These are phyloP conservation scores for Kondoa malvinella DNA, from an alignment of 768 basidiomycete genomes.

Conservation along the genomic window DNA sequence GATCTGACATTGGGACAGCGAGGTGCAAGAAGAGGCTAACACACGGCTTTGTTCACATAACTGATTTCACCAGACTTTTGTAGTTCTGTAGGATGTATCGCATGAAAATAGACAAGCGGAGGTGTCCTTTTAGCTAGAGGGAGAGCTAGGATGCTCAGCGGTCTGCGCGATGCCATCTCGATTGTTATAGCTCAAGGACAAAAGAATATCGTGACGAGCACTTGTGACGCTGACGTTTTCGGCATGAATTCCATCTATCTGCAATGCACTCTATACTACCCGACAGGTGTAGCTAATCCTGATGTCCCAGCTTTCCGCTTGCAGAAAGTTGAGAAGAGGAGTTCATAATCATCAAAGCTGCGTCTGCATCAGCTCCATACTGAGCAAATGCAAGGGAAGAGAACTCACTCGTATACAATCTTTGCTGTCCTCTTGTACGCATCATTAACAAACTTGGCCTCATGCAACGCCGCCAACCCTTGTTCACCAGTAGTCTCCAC, in stretches of 20 bases:
- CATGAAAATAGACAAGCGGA: slow-evolving; percentile 1
- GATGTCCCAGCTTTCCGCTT: slow-evolving; percentile 1
- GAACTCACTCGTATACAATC: slow-evolving; percentile 76
- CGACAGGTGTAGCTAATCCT: neutral
- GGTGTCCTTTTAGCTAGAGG: neutral
- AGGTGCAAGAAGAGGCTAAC: neutral
- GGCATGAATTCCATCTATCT: neutral
- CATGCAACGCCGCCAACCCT: slow-evolving; percentile 30
- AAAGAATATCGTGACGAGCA: no score
- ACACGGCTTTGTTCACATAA: neutral
- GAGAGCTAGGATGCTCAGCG: neutral
- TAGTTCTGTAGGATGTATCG: neutral
- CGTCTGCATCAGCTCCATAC: neutral
- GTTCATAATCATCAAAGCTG: slow-evolving; percentile 43
- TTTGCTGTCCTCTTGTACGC: slow-evolving; percentile 75
- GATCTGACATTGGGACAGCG: neutral
- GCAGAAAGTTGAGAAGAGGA: slow-evolving; percentile 15
- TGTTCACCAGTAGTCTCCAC: slow-evolving; percentile 33
- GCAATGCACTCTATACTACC: neutral
- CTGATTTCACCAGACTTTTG: neutral
- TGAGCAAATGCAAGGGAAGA: neutral
- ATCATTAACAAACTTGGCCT: slow-evolving; percentile 29
- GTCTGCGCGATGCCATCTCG: neutral
- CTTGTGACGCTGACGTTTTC: neutral
- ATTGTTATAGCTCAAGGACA: no score